Percentiles rank a stretch among this genome's conserved stretches.
phyloP scores from a whole-genome alignment of 1,284 basidiomycete species.

The Ustilago trichophora region DNA sequence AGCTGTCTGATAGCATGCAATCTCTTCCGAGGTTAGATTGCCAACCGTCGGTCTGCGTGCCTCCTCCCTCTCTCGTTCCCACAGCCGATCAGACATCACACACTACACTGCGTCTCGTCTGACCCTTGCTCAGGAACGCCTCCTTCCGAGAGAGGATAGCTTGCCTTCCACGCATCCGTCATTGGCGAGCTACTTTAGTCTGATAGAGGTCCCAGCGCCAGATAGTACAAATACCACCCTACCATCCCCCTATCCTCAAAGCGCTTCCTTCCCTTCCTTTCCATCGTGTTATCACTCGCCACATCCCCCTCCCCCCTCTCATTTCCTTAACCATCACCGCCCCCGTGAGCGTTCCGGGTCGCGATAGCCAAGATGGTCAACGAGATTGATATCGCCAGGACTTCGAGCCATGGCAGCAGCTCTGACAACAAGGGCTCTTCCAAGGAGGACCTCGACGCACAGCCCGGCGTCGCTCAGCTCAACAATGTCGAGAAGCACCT shows the following conservation, averaged over 20 bases:
- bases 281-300: neutral
- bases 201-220: too few relatives aligned
- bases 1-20: conserved; percentile 2
- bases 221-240: neutral
- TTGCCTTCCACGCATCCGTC: too few relatives aligned
- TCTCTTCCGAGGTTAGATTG: neutral
- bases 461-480: conserved; percentile 17
- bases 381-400: conserved; percentile 33
- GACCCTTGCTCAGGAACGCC: conserved; percentile 1
- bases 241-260: too few relatives aligned
- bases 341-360: conserved; percentile 9
- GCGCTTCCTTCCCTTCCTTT: neutral
- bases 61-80: too few relatives aligned
- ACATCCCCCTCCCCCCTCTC: neutral
- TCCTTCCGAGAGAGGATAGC: too few relatives aligned
- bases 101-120: neutral
- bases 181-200: too few relatives aligned
- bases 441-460: conserved; percentile 29
- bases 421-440: conserved; percentile 30
- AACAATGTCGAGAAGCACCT: conserved; percentile 46
- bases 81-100: conserved; percentile 12
- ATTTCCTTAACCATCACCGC: neutral
- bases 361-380: conserved; percentile 19
- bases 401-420: conserved; percentile 25
- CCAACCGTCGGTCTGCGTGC: conserved; percentile 2